Evolutionary conservation across 1,284 basidiomycete genomes (phyloP), one percentile per base, ranked within the genome.

Genomic region (Ganoderma multipileum): DNA sequence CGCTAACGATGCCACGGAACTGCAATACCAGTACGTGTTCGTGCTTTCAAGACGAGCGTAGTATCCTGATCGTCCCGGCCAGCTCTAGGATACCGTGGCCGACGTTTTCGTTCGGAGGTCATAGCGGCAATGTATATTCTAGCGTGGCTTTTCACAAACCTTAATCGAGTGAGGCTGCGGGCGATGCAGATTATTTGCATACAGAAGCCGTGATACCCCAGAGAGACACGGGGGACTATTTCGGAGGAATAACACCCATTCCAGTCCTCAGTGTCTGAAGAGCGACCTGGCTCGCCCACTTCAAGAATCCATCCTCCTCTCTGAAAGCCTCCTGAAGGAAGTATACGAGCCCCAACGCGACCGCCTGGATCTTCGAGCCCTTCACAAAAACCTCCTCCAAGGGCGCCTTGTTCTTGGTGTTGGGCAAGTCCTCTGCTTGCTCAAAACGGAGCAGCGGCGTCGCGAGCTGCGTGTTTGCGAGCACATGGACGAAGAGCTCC

Each of bases 311-410:
- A 79, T 75, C 61, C 78, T 80, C 79, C 6, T 82, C 79, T 23
- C 77, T 79, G 71, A 90, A 87, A 8, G 78, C 72, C 62, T 86
- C 83, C 2, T 85, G 83, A 39, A 95, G 75, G 77, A 92, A 94
- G 75, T 90, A 92, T 8, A 89, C 79, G 57, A 95, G 75, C 0
- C 94, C 94, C 75, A 90, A 85, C 0, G 89, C 86, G 41, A 95
- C 81, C 18, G 84, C 79, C 69, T 89, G 84, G 23, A 90, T 79
- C 54, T 87, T 83, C 9, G 87, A 85, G 0, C 87, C 90, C 74
- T 91, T 93, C 74, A 90, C 82, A 77, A 95, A 91, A 1, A 94
- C 85, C 65, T 91, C 88, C 77, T 94, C 91, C n/a, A 95, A 76
- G 8, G 88, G 79, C 33, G 83, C 84, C 67, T 89, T 85, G 76